These are phyloP conservation scores for Kappamyces sp. DNA, from an alignment of 192 early-diverging fungal genomes.

Conservation along the genomic window DNA sequence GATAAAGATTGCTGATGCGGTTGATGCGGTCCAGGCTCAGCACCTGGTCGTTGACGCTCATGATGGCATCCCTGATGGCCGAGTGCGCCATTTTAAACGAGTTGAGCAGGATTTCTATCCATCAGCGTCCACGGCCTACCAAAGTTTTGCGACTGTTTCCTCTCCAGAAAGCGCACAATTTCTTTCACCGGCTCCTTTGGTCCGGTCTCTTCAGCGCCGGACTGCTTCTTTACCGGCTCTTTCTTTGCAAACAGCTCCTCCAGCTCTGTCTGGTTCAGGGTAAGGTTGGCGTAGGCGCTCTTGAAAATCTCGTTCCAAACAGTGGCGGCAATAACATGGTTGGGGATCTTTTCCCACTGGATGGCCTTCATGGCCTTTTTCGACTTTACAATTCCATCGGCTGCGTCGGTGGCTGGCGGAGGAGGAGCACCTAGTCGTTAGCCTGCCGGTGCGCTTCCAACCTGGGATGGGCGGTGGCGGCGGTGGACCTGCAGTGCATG, in stretches of 20 bases:
- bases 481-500: conserved; percentile 16
- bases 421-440: not conserved
- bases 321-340: conserved; percentile 21
- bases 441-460: conserved; percentile 8
- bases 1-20: conserved; percentile 26
- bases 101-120: conserved; percentile 31
- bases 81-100: conserved; percentile 24
- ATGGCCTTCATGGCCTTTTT: conserved; percentile 27
- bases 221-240: not conserved
- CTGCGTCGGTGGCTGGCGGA: conserved; percentile 6
- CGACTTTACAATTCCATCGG: conserved; percentile 19
- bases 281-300: conserved; percentile 26
- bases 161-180: conserved; percentile 33
- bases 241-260: conserved; percentile 31
- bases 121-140: conserved; percentile 6
- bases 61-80: conserved; percentile 32
- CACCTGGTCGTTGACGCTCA: conserved; percentile 28
- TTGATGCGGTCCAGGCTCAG: conserved; percentile 33
- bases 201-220: not conserved
- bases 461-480: conserved; percentile 8
- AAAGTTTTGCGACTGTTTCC: conserved; percentile 30
- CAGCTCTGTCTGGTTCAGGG: conserved; percentile 33
- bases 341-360: conserved; percentile 40
- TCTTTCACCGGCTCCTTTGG: not conserved
- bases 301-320: conserved; percentile 37